Percentiles rank a stretch among this genome's conserved stretches.
Conservation (phyloP, 2,329 filamentous ascomycete species). For the Colletotrichum camelliae region DNA sequence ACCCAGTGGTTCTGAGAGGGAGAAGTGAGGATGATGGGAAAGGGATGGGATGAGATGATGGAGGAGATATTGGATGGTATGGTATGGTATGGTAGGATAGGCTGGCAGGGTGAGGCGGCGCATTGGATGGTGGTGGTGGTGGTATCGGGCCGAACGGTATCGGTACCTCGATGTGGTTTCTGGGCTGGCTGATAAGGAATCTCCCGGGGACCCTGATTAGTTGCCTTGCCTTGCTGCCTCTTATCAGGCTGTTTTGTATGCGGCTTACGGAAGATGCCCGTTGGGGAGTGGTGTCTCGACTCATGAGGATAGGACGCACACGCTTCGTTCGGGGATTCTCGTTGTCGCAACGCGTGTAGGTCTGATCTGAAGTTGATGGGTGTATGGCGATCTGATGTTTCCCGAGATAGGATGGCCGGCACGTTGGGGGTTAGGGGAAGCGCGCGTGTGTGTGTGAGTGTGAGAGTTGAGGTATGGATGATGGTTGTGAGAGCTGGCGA, state of each 20-base stretch:
- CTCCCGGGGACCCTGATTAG: neutral
- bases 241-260: neutral
- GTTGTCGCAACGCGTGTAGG: neutral
- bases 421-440: neutral
- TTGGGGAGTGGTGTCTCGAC: neutral
- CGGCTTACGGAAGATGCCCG: neutral
- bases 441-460: neutral
- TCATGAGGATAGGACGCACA: neutral
- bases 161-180: neutral
- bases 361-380: too few relatives aligned
- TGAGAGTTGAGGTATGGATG: neutral
- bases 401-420: neutral
- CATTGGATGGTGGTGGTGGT: neutral
- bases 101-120: neutral
- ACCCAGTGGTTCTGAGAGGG: neutral
- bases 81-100: neutral
- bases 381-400: neutral
- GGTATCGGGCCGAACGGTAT: neutral
- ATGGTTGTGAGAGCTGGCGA: neutral
- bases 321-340: neutral
- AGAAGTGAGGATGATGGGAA: neutral
- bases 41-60: neutral
- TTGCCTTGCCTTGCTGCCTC: neutral
- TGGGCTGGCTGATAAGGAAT: neutral
- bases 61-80: neutral